Evolutionary conservation across 352 stramenopile species (phyloP), one percentile per base, ranked within the genome.

Genomic region (Globisporangium paroecandrum): DNA sequence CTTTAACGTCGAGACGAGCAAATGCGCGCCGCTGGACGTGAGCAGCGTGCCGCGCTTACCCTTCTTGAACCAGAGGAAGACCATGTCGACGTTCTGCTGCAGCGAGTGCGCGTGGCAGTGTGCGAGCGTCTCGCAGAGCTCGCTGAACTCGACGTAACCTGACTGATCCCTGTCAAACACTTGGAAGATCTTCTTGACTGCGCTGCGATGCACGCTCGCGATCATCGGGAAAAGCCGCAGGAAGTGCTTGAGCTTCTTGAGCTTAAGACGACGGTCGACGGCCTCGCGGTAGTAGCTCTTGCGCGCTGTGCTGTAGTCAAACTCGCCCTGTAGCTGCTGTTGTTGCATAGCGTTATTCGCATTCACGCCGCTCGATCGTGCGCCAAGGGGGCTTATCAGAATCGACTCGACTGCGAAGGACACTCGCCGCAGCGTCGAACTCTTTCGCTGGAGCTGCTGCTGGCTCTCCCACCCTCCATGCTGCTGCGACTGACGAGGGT

Each of bases 81-180:
- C 69, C 22, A 91, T 60, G n/a, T 77, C 73, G 5, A 84, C 74
- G 67, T 85, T 81, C 38, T 78, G 69, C 25, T 58, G 61, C 46
- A 76, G 65, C 10, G 69, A 65, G 24, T 65, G 69, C 25, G 62
- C 62, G 20, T 72, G 75, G 47, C 84, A 83, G 7, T 61, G 70
- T 29, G 76, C 77, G 51, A 93, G 69, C 66, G 75, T 73, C 68
- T 87, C 81, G 57, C 85, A 91, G 38, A 93, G 69, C 69, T 90
- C 78, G 10, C 76, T 76, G 49, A 91, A 93, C 71, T 83, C 78
- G 54, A 91, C 69, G 55, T 72, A 71, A 1, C 79, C 71, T 10
- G 77, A 82, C 4, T 56, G 29, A 46, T 88, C 76, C 0, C 67
- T 56, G 64, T 90, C 82, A 60, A 91, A 87, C 0, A 87, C 72